Evolutionary conservation across 805 yeast genomes (phyloP), one percentile per base, ranked within the genome.

Genomic region (Brettanomyces bruxellensis): DNA sequence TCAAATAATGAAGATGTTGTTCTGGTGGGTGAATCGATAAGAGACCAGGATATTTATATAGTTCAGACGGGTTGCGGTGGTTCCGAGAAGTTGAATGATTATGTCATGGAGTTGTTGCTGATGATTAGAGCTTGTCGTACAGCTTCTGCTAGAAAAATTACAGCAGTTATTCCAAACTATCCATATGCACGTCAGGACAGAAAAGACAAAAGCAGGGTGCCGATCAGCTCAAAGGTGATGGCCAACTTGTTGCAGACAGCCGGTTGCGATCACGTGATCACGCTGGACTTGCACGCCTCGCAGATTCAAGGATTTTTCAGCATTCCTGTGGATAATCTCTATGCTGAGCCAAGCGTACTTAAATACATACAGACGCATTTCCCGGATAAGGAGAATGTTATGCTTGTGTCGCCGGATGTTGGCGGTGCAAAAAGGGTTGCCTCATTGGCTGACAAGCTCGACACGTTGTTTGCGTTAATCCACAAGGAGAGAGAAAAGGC

Each of bases 381-480:
- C 25, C 68, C 79, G 44, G 73, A 75, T 54, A 73, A 68, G 52
- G 65, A 76, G 38, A 75, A 83, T 41, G 77, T 86, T n/a, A 84
- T 85, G 45, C 78, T 86, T 46, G 79, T 86, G 14, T 86, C 93
- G 1, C 95, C 95, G 5, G 95, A 86, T 67, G 95, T 93, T 6
- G 95, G 95, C 62, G 95, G 95, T 51, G 93, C 93, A 48, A 86
- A 86, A 61, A 75, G 95, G 67, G 93, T 86, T n/a, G 93, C 93
- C 8, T 81, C 84, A 8, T 69, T 86, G 53, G 93, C 93, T 45
- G 93, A 85, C 62, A 74, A 83, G 50, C 67, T 86, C 53, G 93
- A 86, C 63, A 69, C 83, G 60, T 83, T 83, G 59, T 86, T 86
- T 66, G 93, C 93, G 23, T 75, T 86, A 65, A 85, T 86, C 55